Evolutionary conservation across 495 filamentous ascomycete genomes (phyloP).

Genomic region (Durotheca rogersii): DNA sequence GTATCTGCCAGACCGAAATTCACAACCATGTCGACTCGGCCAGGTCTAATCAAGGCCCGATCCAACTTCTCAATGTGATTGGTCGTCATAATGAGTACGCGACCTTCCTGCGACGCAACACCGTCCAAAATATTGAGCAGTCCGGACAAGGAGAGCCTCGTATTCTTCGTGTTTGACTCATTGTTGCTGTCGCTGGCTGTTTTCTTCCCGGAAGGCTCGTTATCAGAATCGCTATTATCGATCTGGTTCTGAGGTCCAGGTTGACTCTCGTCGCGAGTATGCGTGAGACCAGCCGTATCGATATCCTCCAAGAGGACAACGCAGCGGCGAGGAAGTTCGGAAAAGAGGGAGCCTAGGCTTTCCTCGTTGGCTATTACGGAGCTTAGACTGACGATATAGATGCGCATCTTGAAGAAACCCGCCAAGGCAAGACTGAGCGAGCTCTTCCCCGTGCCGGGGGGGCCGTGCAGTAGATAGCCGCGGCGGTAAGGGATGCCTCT

Average conservation of each 20-base stretch:
- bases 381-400: constrained; percentile 68
- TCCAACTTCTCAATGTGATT: constrained; percentile 78
- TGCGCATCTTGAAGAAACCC: constrained; percentile 66
- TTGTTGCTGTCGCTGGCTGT: constrained; percentile 21
- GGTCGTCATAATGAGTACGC: constrained; percentile 82
- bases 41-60: constrained; percentile 71
- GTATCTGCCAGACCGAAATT: constrained; percentile 58
- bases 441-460: constrained; percentile 78
- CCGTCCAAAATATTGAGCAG: constrained; percentile 80
- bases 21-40: constrained; percentile 74
- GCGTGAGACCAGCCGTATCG: constrained; percentile 69
- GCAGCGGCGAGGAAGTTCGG: constrained; percentile 64
- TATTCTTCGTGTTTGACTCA: constrained; percentile 15
- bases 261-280: constrained; percentile 48
- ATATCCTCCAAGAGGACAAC: constrained; percentile 76
- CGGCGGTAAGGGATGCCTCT: constrained; percentile 76
- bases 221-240: constrained; percentile 8
- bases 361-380: constrained; percentile 69
- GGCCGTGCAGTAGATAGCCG: constrained; percentile 86
- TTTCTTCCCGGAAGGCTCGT: constrained; percentile 35
- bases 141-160: constrained; percentile 69
- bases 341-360: constrained; percentile 67
- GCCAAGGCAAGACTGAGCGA: constrained; percentile 65
- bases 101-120: constrained; percentile 73
- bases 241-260: neutral